Evolutionary conservation across 176 grass and related monocot genomes (phyloP).

Genomic region (Cocos nucifera): DNA sequence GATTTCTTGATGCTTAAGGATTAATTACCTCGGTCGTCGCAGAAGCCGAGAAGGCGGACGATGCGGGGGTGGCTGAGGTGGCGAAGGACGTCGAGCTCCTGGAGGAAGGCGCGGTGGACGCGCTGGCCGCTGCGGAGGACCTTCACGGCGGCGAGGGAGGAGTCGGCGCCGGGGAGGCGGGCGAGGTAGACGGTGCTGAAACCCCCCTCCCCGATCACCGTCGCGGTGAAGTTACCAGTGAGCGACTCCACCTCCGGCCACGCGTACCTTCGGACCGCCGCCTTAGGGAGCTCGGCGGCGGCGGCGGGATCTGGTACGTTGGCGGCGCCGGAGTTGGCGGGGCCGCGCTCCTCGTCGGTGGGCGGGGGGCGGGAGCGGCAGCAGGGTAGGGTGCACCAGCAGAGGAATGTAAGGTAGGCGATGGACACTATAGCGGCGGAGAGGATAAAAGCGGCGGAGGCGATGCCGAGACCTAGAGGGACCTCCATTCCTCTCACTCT

Average conservation of each 20-base stretch:
- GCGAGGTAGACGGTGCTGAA: slow-evolving; percentile 76
- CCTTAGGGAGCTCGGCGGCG: neutral
- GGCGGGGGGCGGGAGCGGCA: too few relatives aligned
- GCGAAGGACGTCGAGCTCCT: slow-evolving; percentile 76
- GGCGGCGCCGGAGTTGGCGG: slow-evolving; percentile 7
- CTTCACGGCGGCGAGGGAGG: slow-evolving; percentile 42
- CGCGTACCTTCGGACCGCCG: slow-evolving; percentile 23
- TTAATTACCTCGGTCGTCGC: slow-evolving; percentile 64
- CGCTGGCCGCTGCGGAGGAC: slow-evolving; percentile 54
- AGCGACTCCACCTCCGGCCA: slow-evolving; percentile 60
- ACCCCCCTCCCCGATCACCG: slow-evolving; percentile 67
- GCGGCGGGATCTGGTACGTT: neutral
- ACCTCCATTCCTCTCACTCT: too few relatives aligned
- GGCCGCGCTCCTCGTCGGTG: too few relatives aligned
- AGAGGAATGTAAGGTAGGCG: too few relatives aligned
- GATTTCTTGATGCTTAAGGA: too few relatives aligned
- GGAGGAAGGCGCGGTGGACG: slow-evolving; percentile 43
- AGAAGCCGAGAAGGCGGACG: slow-evolving; percentile 64
- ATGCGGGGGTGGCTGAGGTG: slow-evolving; percentile 50
- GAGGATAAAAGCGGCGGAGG: slow-evolving; percentile 7
- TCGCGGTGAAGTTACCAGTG: slow-evolving; percentile 43
- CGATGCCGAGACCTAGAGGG: slow-evolving; percentile 19
- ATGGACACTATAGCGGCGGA: too few relatives aligned
- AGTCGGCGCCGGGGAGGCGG: neutral
- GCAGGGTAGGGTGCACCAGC: too few relatives aligned